phyloP scores from a whole-genome alignment of 2,329 filamentous ascomycete species.

The Microsporum ferrugineum region DNA sequence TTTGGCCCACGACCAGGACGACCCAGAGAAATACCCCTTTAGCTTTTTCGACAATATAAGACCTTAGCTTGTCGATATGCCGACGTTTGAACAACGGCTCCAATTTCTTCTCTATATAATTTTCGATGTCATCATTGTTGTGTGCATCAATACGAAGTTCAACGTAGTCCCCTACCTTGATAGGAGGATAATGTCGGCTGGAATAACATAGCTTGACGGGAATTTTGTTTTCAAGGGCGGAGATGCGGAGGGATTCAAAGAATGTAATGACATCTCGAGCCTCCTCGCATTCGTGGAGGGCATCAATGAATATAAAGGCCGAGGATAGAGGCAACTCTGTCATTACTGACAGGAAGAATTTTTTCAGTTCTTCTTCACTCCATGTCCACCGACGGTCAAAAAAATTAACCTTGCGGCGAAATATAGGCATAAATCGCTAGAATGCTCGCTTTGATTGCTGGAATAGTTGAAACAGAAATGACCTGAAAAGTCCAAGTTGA shows the following conservation, averaged over 20 bases:
- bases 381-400: constrained; percentile 1
- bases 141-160: constrained; percentile 31
- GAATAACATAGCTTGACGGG: constrained; percentile 27
- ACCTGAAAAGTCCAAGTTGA: constrained; percentile 20
- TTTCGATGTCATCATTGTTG: constrained; percentile 24
- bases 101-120: constrained; percentile 14
- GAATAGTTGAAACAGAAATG: constrained; percentile 21
- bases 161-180: constrained; percentile 23
- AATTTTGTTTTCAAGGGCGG: not conserved
- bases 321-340: constrained; percentile 12
- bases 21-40: constrained; percentile 39
- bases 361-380: constrained; percentile 9
- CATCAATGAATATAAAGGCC: constrained; percentile 27
- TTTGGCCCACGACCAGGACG: constrained; percentile 35
- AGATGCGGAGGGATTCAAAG: constrained; percentile 13
- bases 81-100: not conserved
- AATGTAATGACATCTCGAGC: constrained; percentile 4
- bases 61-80: constrained; percentile 16
- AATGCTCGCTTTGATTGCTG: constrained; percentile 6
- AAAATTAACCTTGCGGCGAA: constrained; percentile 10
- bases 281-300: constrained; percentile 37
- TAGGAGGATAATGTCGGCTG: constrained; percentile 36
- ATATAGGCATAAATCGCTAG: constrained; percentile 14
- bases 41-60: constrained; percentile 29
- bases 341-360: constrained; percentile 16